Evolutionary conservation across 768 basidiomycete species (phyloP), one percentile per base, ranked within the genome.

Genomic region (Lactarius indigo): DNA sequence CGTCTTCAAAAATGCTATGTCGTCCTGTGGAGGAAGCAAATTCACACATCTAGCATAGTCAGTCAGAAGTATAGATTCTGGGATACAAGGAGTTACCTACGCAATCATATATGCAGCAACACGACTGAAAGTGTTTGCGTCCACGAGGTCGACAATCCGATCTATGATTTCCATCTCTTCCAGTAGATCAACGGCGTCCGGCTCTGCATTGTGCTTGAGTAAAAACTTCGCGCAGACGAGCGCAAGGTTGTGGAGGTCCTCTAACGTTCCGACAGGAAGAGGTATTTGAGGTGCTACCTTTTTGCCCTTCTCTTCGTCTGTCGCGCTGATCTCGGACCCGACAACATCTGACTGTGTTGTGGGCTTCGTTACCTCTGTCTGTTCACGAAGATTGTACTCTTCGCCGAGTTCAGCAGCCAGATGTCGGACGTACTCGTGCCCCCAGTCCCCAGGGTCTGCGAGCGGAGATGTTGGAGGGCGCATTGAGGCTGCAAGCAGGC

Each of bases 341-440:
- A 55, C 41, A 3, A 64, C 33, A 64, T 65, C 70, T 26, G 72
- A 64, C 23, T 62, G 39, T 28, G 72, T 63, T 18, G 69, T 28
- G 10, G 71, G 59, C 37, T 72, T 72, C 42, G 68, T 74, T 15
- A 77, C 77, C 58, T 80, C 79, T 31, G 82, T 84, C 68, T 87
- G 84, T 68, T 87, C 86, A n/a, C 92, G 87, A 57, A 81, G 75
- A 30, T 81, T 84, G 74, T 89, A 98, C 74, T 98, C 97, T 74
- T 98, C 93, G 7, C 95, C 95, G 9, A 99, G 87, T 75, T 99
- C 97, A 2, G 96, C 90, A 13, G 97, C 93, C 56, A 99, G 85
- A 75, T 99, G 96, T 39, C 96, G 89, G 62, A 98, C 93, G 74
- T 99, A 99, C 81, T 99, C 97, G 75, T 99, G 96, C 4, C 97